Conservation (phyloP, 305 asterid genomes). For the Salvia sclarea region DNA sequence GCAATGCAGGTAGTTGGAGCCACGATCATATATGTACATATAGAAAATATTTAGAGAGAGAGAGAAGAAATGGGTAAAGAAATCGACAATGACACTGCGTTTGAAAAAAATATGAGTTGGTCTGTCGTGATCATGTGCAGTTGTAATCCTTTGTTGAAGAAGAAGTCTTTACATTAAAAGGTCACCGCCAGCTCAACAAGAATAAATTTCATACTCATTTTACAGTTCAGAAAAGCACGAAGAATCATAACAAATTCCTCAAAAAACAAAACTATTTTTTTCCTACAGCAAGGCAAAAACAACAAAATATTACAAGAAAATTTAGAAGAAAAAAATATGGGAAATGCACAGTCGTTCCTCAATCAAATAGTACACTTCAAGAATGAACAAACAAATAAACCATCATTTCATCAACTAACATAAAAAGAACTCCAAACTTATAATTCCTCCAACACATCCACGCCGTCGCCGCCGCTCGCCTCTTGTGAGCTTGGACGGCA, state of each 20-base stretch:
- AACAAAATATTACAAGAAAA: slow-evolving; percentile 2
- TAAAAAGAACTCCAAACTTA: background rate
- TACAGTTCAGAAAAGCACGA: slow-evolving; percentile 45
- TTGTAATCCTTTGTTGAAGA: background rate
- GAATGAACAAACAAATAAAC: slow-evolving; percentile 55
- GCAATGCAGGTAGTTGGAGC: slow-evolving; percentile 43
- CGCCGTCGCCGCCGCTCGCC: slow-evolving; percentile 25
- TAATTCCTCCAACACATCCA: slow-evolving; percentile 21
- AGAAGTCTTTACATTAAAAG: slow-evolving; percentile 19
- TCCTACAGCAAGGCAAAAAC: slow-evolving; percentile 7
- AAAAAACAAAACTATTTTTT: slow-evolving; percentile 32
- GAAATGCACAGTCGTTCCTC: slow-evolving; percentile 42
- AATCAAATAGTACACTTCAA: slow-evolving; percentile 44
- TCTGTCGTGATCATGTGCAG: slow-evolving; percentile 13
- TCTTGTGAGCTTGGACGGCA: slow-evolving; percentile 43
- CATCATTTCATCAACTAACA: slow-evolving; percentile 13
- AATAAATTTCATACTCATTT: slow-evolving; percentile 39
- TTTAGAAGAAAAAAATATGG: slow-evolving; percentile 14
- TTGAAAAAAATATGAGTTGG: slow-evolving; percentile 25
- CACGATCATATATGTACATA: slow-evolving; percentile 11
- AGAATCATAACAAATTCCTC: slow-evolving; percentile 29
- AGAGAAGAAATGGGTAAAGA: background rate
- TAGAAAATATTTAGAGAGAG: background rate
- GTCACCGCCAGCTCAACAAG: slow-evolving; percentile 38
- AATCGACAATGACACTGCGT: background rate